Percentiles rank a stretch among this genome's conserved stretches.
phyloP scores from a whole-genome alignment of 495 filamentous ascomycete genomes.

The Pyrenula aspistea region DNA sequence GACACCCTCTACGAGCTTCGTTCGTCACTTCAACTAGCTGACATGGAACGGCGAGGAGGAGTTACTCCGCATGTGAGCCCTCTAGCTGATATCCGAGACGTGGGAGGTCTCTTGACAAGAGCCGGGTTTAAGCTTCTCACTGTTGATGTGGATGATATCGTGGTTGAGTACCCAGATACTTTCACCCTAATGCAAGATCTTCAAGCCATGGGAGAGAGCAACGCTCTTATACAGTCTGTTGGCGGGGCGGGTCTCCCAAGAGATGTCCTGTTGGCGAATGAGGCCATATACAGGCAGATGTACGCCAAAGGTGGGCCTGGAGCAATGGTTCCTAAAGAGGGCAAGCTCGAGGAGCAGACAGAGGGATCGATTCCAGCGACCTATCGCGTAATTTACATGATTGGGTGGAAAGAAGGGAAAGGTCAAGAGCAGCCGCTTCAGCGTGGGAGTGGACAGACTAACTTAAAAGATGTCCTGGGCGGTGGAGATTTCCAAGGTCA shows the following conservation, averaged over 20 bases:
- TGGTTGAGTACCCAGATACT: slow-evolving; percentile 87
- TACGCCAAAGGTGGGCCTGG: slow-evolving; percentile 37
- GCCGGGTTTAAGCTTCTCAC: slow-evolving; percentile 94
- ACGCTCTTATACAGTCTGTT: slow-evolving; percentile 56
- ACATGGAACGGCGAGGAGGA: slow-evolving; percentile 77
- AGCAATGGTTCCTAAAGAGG: slow-evolving; percentile 25
- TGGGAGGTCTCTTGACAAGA: slow-evolving; percentile 73
- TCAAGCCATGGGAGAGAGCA: slow-evolving; percentile 88
- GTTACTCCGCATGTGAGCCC: slow-evolving; percentile 80
- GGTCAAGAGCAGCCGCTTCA: slow-evolving; percentile 66
- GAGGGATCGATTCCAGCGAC: slow-evolving; percentile 71
- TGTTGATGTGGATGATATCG: slow-evolving; percentile 92
- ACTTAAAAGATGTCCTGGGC: slow-evolving; percentile 71
- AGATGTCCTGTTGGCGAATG: slow-evolving; percentile 78
- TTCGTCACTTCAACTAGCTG: slow-evolving; percentile 85
- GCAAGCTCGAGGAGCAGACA: slow-evolving; percentile 25
- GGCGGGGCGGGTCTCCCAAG: slow-evolving; percentile 61
- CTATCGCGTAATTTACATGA: slow-evolving; percentile 92
- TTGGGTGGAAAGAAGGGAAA: slow-evolving; percentile 87
- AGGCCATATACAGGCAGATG: slow-evolving; percentile 78
- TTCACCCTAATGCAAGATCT: slow-evolving; percentile 89
- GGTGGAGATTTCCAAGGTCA: slow-evolving; percentile 33
- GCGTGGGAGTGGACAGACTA: slow-evolving; percentile 73
- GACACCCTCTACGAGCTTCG: slow-evolving; percentile 92
- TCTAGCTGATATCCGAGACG: slow-evolving; percentile 81